Percentiles rank a stretch among this genome's conserved stretches.
Conservation (phyloP, 2,329 filamentous ascomycete species). For the Fusarium metavorans region DNA sequence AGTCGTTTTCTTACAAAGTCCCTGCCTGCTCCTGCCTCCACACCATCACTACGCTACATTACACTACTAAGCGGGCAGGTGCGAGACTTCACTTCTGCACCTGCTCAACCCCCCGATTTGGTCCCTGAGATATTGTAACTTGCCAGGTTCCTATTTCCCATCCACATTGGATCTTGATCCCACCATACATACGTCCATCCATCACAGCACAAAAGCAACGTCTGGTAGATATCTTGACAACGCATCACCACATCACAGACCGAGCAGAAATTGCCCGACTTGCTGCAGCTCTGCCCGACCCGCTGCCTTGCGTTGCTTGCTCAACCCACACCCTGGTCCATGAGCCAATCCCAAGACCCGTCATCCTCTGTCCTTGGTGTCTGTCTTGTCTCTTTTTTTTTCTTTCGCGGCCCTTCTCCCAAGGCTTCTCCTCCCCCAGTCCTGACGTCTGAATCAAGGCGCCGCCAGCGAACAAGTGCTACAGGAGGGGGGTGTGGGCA, state of each 20-base stretch:
- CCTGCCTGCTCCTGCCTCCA: constrained; percentile 13
- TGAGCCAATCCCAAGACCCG: constrained; percentile 33
- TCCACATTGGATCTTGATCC: constrained; percentile 36
- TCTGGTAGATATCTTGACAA: constrained; percentile 60
- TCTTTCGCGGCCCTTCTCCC: constrained; percentile 20
- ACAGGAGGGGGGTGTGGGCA: constrained; percentile 40
- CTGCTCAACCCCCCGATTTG: constrained; percentile 29
- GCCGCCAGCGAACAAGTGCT: constrained; percentile 38
- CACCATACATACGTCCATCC: constrained; percentile 34
- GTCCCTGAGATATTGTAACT: constrained; percentile 28
- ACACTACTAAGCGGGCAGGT: constrained; percentile 14
- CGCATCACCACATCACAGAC: constrained; percentile 58
- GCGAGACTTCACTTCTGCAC: constrained; percentile 16
- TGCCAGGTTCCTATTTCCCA: constrained; percentile 22
- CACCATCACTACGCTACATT: constrained; percentile 17
- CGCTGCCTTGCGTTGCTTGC: constrained; percentile 41
- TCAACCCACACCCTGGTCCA: constrained; percentile 33
- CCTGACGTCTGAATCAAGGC: constrained; percentile 28
- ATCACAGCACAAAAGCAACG: constrained; percentile 42
- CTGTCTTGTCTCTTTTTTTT: constrained; percentile 36
- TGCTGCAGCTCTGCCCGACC: constrained; percentile 49
- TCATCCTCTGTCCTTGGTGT: constrained; percentile 22
- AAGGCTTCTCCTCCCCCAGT: not conserved
- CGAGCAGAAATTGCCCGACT: constrained; percentile 43
- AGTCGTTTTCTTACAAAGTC: not conserved